Evolutionary conservation across 352 stramenopile species (phyloP).

Genomic region (Phytophthora quininea): DNA sequence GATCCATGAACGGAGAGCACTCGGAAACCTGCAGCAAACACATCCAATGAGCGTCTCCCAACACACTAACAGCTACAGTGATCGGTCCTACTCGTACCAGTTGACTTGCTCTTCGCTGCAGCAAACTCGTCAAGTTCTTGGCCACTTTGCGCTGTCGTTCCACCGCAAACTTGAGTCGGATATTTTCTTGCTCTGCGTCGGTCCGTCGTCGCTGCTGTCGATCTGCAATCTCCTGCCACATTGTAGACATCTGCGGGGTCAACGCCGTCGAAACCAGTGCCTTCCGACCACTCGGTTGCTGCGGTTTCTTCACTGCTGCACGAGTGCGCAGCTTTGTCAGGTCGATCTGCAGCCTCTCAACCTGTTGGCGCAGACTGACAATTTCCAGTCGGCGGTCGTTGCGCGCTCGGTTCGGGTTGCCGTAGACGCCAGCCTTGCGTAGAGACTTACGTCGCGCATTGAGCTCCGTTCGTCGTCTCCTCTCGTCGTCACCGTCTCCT

Average conservation of each 20-base stretch:
- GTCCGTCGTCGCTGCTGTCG: constrained; percentile 17
- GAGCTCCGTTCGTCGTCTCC: background rate
- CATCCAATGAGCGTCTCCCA: background rate
- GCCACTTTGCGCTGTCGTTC: constrained; percentile 43
- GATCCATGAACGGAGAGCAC: background rate
- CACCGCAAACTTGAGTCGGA: constrained; percentile 33
- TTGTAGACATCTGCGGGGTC: background rate
- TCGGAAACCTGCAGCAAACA: constrained; percentile 1
- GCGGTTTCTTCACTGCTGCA: background rate
- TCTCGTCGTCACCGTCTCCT: no score
- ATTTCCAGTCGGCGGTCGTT: constrained; percentile 38
- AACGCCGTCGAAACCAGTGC: background rate
- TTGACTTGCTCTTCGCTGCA: constrained; percentile 23
- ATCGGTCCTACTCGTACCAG: constrained; percentile 3
- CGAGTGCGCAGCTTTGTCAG: constrained; percentile 20
- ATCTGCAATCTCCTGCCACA: constrained; percentile 35
- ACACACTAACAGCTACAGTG: no score
- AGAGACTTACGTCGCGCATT: background rate
- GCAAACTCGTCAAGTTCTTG: constrained; percentile 30
- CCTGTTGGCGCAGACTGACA: constrained; percentile 35
- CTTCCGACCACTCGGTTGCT: background rate
- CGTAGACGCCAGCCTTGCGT: constrained; percentile 15
- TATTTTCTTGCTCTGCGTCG: constrained; percentile 26
- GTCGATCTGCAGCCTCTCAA: constrained; percentile 36
- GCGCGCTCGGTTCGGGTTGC: constrained; percentile 35